Evolutionary conservation across 306 rosid species (phyloP).

Genomic region (Fragaria vesca): DNA sequence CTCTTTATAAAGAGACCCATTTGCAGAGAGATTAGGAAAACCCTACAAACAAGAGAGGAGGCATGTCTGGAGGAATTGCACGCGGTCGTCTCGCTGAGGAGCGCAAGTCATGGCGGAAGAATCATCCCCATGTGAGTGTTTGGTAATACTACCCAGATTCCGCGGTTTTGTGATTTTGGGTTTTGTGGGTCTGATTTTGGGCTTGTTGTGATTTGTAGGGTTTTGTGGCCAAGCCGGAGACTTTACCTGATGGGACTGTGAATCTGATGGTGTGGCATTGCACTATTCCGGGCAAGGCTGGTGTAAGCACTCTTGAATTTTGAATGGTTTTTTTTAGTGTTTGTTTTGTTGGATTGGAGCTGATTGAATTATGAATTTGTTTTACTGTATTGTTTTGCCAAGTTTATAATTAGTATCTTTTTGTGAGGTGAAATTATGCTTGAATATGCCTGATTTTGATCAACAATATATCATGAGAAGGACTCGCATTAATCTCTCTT

Average conservation of each 20-base stretch:
- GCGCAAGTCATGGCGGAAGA: conserved; percentile 90
- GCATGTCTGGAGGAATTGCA: conserved; percentile 66
- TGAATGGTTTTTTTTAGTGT: neutral
- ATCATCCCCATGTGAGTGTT: conserved; percentile 76
- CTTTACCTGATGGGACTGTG: conserved; percentile 68
- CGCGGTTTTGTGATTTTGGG: neutral
- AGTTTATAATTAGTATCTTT: neutral
- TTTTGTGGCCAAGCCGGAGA: conserved; percentile 93
- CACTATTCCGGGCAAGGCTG: conserved; percentile 87
- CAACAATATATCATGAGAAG: too few species aligned
- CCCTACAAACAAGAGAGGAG: neutral
- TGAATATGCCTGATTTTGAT: neutral
- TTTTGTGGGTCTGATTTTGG: neutral
- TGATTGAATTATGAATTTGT: neutral
- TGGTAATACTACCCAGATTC: too few species aligned
- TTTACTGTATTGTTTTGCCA: neutral
- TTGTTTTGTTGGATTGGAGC: neutral
- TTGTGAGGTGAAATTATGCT: neutral
- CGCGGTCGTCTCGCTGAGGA: conserved; percentile 95
- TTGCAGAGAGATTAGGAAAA: conserved; percentile 3
- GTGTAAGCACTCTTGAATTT: conserved; percentile 41
- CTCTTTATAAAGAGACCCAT: neutral
- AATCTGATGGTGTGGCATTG: conserved; percentile 98
- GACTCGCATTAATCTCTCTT: neutral
- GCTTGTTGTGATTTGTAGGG: conserved; percentile 49